Base-by-base conservation (phyloP, 1,284 basidiomycete species). In the Flammula alnicola region DNA sequence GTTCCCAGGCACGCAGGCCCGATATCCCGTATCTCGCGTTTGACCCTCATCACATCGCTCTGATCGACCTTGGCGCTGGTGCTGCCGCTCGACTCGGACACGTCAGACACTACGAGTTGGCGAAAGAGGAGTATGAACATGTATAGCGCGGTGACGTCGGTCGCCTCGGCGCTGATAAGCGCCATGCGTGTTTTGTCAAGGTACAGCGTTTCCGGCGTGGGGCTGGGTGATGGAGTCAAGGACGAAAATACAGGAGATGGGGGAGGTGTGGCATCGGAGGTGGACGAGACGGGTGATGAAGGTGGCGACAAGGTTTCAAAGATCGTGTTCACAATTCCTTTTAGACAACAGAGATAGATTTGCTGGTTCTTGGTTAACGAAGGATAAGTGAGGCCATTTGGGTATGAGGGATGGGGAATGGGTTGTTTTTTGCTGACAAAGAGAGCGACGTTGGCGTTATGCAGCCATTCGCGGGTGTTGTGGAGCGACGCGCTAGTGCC, bases 91-190 rank as follows among this genome's bases (percentile, higher is more conserved):
- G 60, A 51, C 35, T 67, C 63, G 35, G 64, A 57, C 41, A 66
- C 58, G 45, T 74, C 69, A 38, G 79, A 78, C 57, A 78, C 75
- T 26, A 83, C 69, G 56, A 88, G 80, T 63, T 93, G 90, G 40
- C 90, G 83, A 67, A 86, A 93, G 25, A 93, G 81, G 63, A 93
- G 74, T 27, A 92, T 73, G 59, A 93, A 81, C 82, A 93, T 87
- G 72, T 88, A 90, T 44, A 92, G 72, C 32, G 87, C 81, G 10
- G 84, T 83, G 39, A 88, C 75, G 62, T 96, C 92, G 35, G 84
- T 79, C 0, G 86, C 84, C 53, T 95, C 92, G 45, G 81, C 75
- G 60, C 81, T 80, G 56, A 92, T 81, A 29, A 80, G 78, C 43
- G 79, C 73, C 25, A 97, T 74, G 20, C 94, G 84, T 37, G 82